Evolutionary conservation across 208 protist genomes (phyloP), one percentile per base, ranked within the genome.

Genomic region (Acanthamoeba divionensis): DNA sequence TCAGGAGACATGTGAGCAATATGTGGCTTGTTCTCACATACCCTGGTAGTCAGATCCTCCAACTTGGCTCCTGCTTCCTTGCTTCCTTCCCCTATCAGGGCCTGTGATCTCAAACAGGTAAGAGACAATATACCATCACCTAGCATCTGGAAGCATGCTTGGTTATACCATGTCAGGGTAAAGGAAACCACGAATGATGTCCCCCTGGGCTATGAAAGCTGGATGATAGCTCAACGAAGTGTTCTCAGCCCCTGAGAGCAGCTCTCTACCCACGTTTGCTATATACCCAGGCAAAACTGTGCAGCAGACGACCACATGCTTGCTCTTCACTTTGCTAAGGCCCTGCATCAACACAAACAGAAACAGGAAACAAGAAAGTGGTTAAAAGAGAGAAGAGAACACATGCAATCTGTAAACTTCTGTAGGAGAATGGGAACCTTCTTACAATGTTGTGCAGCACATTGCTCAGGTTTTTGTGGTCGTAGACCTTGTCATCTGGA

Each of bases 201-300:
- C 90, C 2, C 93, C 93, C 66, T 95, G 93, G 0, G 93, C 93
- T 29, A 95, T 95, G 55, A 95, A 95, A 7, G 95, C 94, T 8
- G 93, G 93, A 45, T 95, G 91, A 71, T 95, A 95, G 67, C 60
- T 91, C 13, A 95, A 50, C 26, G 48, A 92, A 29, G 54, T 87
- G 55, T 92, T 87, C 2, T 24, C 62, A 47, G 69, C 71, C 9
- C 94, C 93, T n/a, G 57, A 67, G 3, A 95, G 36, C 12, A 93
- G 31, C 36, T 87, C 57, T 24, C 50, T 36, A 0, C 67, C 92
- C 9, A 92, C 73, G 24, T 73, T 69, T 13, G 50, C 41, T 12
- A 92, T 93, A 62, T 93, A 95, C 1, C 91, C 91, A 2, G 94
- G 94, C 0, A 95, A 26, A 21, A 95, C 94, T 0, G 94, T 95